These are phyloP conservation scores for Mycosphaerella sp. DNA, from an alignment of 2,329 filamentous ascomycete species.

Conservation along the genomic window DNA sequence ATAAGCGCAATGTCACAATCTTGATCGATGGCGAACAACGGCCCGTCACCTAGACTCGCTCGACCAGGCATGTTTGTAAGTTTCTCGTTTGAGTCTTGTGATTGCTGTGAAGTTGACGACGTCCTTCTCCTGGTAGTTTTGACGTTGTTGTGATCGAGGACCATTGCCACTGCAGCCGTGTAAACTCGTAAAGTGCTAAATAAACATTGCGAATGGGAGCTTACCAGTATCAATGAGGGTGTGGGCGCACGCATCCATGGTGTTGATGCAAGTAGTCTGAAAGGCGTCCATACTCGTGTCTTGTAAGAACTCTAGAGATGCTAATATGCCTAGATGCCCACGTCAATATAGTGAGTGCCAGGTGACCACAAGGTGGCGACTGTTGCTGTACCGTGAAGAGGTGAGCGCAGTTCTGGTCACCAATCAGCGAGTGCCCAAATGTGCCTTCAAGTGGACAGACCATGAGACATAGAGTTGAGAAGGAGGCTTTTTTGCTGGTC, in stretches of 20 bases:
- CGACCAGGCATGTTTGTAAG: slow-evolving; percentile 11
- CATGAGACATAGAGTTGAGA: slow-evolving; percentile 44
- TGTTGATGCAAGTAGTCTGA: slow-evolving; percentile 22
- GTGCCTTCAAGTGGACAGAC: too few relatives aligned
- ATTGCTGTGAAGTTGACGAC: slow-evolving; percentile 6
- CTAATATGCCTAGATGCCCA: slow-evolving; percentile 18
- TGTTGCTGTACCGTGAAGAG: slow-evolving; percentile 22
- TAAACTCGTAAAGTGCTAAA: too few relatives aligned
- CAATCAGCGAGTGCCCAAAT: too few relatives aligned
- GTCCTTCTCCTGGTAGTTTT: slow-evolving; percentile 12
- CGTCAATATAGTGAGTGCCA: too few relatives aligned
- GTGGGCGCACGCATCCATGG: slow-evolving; percentile 23
- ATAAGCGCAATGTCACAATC: slow-evolving; percentile 18
- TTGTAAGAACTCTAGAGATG: slow-evolving; percentile 41
- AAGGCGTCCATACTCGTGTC: slow-evolving; percentile 35
- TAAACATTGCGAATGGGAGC: too few relatives aligned
- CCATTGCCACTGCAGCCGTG: slow-evolving; percentile 13
- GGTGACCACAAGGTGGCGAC: too few relatives aligned
- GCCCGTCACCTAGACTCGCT: slow-evolving; percentile 10
- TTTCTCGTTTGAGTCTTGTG: slow-evolving; percentile 8
- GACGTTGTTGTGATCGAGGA: slow-evolving; percentile 22
- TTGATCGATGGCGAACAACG: slow-evolving; percentile 19
- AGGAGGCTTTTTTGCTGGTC: slow-evolving; percentile 45
- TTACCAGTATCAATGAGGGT: slow-evolving; percentile 12
- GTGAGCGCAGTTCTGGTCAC: slow-evolving; percentile 39